These are phyloP conservation scores for Nannizzia gypsea DNA, from an alignment of 2,329 filamentous ascomycete genomes.

Conservation along the genomic window DNA sequence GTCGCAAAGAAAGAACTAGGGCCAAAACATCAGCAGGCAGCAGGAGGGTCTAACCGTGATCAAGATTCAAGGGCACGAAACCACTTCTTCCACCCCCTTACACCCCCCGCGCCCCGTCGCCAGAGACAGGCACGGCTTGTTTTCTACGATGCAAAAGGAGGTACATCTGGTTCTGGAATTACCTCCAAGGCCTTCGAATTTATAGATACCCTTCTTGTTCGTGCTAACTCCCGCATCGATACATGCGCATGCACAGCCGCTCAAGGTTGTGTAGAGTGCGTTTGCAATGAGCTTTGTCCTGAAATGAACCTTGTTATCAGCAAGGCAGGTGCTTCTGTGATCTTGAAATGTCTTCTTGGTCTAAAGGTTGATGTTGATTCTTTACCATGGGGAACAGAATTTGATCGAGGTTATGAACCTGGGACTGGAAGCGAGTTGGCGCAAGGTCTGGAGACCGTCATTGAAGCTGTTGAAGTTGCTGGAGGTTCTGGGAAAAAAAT, in stretches of 20 bases:
- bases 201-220: conserved; percentile 61
- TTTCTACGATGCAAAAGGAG: conserved; percentile 92
- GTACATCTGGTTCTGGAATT: conserved; percentile 69
- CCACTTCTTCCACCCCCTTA: conserved; percentile 13
- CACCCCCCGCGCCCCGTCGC: conserved; percentile 36
- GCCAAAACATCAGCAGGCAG: conserved; percentile 3
- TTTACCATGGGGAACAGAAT: conserved; percentile 74
- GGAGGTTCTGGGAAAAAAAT: conserved; percentile 21
- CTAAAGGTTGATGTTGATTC: conserved; percentile 68
- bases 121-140: conserved; percentile 81
- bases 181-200: conserved; percentile 91
- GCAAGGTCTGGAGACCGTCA: conserved; percentile 68
- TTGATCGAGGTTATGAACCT: conserved; percentile 51
- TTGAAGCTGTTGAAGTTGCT: conserved; percentile 56
- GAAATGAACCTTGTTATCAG: conserved; percentile 87
- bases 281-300: conserved; percentile 71
- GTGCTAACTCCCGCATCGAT: conserved; percentile 66
- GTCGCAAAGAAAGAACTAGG: conserved; percentile 70
- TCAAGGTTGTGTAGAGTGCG: conserved; percentile 80
- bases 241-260: conserved; percentile 55
- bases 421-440: conserved; percentile 37
- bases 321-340: conserved; percentile 73
- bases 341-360: conserved; percentile 63
- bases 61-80: conserved; percentile 6
- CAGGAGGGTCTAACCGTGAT: neutral